Evolutionary conservation across 495 filamentous ascomycete genomes (phyloP), one percentile per base, ranked within the genome.

Genomic region (Aspergillus panamensis): DNA sequence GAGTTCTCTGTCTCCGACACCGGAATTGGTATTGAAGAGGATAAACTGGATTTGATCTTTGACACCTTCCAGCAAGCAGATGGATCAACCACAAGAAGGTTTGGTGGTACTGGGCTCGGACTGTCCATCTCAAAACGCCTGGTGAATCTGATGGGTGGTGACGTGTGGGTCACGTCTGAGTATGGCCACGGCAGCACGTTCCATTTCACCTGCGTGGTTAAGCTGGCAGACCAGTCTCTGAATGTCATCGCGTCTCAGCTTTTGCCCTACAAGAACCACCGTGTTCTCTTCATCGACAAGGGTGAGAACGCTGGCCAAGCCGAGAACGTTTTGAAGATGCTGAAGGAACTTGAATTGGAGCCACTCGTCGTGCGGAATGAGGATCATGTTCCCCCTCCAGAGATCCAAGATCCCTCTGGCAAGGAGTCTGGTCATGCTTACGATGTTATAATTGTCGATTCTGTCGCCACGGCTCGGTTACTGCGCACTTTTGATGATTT

Each of bases 31-130:
- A 97, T 99, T 59, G 90, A 93, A 67, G 81, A 87, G 49, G 94
- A 97, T 68, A 99, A 99, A 76, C 84, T 97, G 25, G 92, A 97
- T 69, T 75, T 97, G 57, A 99, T 99, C 70, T 99, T 99, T 69
- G 94, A 97, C 72, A 99, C 94, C 13, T 99, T 99, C 85, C 95
- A 96, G 66, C 94, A 99, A 76, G 94, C 94, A 9, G 94, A 99
- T 74, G 94, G 94, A 32, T 97, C 93, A 8, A 99, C 95, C 65
- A 99, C 94, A 9, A 82, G 94, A 37, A 91, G 95, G 64, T 99
- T 99, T 67, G 94, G 94, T 67, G 94, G 94, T 62, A 99, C 94
- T 25, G 94, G 94, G 55, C 82, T 99, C 21, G 94, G 94, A 59
- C 78, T 99, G 37, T 97, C 93, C 14, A 99, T 99, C 68, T 99